phyloP scores from a whole-genome alignment of 352 stramenopile genomes.

The Phytophthora hybrid region DNA sequence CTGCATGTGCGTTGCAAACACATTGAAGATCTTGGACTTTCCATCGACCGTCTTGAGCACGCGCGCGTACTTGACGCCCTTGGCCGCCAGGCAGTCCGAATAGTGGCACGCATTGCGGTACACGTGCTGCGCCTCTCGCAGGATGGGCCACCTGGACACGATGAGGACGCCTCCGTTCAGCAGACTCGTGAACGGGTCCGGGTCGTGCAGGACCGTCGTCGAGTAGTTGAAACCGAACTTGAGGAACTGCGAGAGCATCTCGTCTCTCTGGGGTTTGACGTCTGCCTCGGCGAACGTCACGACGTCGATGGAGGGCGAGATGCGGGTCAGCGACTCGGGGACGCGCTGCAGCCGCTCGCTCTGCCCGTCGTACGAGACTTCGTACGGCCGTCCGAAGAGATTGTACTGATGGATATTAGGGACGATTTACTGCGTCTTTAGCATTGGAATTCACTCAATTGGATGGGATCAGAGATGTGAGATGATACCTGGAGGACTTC shows the following conservation, averaged over 20 bases:
- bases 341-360: slow-evolving; percentile 68
- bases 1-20: slow-evolving; percentile 90
- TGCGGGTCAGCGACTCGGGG: slow-evolving; percentile 51
- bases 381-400: slow-evolving; percentile 73
- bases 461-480: too few relatives aligned
- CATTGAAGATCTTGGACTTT: slow-evolving; percentile 80
- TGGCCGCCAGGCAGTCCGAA: slow-evolving; percentile 83
- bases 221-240: slow-evolving; percentile 64
- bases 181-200: slow-evolving; percentile 83
- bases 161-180: slow-evolving; percentile 84
- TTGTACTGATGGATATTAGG: slow-evolving; percentile 70
- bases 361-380: slow-evolving; percentile 81
- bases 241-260: slow-evolving; percentile 72
- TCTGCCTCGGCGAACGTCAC: slow-evolving; percentile 85
- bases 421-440: background rate
- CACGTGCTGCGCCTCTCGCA: slow-evolving; percentile 80
- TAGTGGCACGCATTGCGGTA: slow-evolving; percentile 84
- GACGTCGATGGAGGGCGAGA: slow-evolving; percentile 70
- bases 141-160: slow-evolving; percentile 85
- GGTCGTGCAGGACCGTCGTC: slow-evolving; percentile 77
- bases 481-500: slow-evolving; percentile 62
- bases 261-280: slow-evolving; percentile 52
- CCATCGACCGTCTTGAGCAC: slow-evolving; percentile 66
- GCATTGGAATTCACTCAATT: background rate
- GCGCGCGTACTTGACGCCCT: slow-evolving; percentile 86